These are phyloP conservation scores for Fomes fomentarius DNA, from an alignment of 1,284 basidiomycete species.

Conservation along the genomic window DNA sequence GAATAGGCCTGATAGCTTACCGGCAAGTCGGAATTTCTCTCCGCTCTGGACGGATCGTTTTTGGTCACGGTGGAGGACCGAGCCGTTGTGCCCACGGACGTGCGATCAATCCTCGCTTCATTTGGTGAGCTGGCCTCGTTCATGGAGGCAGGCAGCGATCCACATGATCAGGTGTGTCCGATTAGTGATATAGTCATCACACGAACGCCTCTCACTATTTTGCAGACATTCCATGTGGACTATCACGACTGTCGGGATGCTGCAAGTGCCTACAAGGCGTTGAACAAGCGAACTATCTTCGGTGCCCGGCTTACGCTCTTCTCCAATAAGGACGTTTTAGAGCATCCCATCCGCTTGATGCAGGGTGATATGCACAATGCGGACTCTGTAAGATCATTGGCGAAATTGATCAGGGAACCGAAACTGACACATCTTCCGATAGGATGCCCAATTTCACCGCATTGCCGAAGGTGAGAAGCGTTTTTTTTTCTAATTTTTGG, in stretches of 20 bases:
- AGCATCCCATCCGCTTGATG: slow-evolving; percentile 14
- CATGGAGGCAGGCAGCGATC: slow-evolving; percentile 16
- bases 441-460: slow-evolving; percentile 16
- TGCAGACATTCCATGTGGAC: slow-evolving; percentile 56
- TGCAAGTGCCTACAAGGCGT: slow-evolving; percentile 43
- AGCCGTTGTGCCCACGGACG: slow-evolving; percentile 17
- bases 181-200: neutral
- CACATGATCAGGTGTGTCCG: slow-evolving; percentile 25
- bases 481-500: neutral
- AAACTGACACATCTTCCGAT: slow-evolving; percentile 6
- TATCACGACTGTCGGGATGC: slow-evolving; percentile 66
- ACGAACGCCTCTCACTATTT: neutral
- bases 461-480: slow-evolving; percentile 20
- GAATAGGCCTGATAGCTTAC: slow-evolving; percentile 38
- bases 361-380: slow-evolving; percentile 6
- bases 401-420: slow-evolving; percentile 3
- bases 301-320: slow-evolving; percentile 34
- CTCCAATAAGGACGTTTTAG: slow-evolving; percentile 24
- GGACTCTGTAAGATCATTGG: slow-evolving; percentile 12
- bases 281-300: slow-evolving; percentile 37
- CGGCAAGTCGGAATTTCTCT: slow-evolving; percentile 42
- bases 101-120: slow-evolving; percentile 25
- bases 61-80: slow-evolving; percentile 39
- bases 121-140: slow-evolving; percentile 31
- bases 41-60: slow-evolving; percentile 45